Evolutionary conservation across 2,329 filamentous ascomycete genomes (phyloP), one percentile per base, ranked within the genome.

Genomic region (Coniochaeta sp.): DNA sequence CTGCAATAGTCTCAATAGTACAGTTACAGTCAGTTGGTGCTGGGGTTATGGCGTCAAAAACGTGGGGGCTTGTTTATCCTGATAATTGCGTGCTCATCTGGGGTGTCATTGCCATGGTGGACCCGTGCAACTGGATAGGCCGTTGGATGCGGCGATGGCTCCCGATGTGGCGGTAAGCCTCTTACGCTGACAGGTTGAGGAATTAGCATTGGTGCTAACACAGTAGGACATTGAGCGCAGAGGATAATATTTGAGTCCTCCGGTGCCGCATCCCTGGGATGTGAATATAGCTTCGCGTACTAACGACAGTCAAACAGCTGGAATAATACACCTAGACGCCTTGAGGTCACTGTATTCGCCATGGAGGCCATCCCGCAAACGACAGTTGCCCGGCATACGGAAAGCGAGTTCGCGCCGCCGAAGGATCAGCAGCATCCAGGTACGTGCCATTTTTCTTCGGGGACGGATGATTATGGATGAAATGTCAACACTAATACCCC

Each of bases 361-460:
- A 56, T 56, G 54, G 54, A 34, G 34, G 34, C 16, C 9, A 62
- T 62, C 56, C 19, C 60, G 3, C 42, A 34, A 32, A 22, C 22
- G 12, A 17, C 38, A 42, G 17, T 36, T 36, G 24, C 55, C 6
- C 22, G 30, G 16, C 59, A 64, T 24, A 59, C 55, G 30, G 57
- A 59, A 17, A 56, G 47, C 42, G 26, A 52, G 38, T 42, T 32
- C 3, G 57, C 58, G 17, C 60, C 61, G 4, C 60, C 63, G 9
- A 62, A 64, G 54, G 59, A 62, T 30, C 42, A 64, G 55, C 61
- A 62, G 36, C 50, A 58, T 52, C 50, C 56, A n/a, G 61, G 61
- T 62, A 58, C 9, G 55, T 30, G 34, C 38, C 12, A 7, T 56
- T 4, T 5, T 5, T 7, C 5, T 8, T n/a, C 4, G 9, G 16